phyloP scores from a whole-genome alignment of 2,329 filamentous ascomycete genomes.

The Neonectria neomacrospora region DNA sequence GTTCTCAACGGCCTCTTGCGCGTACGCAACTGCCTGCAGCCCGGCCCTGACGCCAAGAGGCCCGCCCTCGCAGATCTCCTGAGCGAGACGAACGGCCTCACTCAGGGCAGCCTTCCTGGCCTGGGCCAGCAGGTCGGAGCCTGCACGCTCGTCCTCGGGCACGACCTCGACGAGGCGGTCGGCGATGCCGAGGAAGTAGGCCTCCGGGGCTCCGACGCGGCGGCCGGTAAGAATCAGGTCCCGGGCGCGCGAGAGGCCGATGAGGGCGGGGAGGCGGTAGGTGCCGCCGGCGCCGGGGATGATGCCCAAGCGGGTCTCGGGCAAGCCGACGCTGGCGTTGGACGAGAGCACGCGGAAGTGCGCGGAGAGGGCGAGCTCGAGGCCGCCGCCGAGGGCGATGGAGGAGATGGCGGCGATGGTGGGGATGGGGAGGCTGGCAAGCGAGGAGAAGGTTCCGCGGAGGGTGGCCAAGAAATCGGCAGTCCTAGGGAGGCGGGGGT shows the following conservation, averaged over 20 bases:
- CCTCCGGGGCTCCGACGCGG: slow-evolving; percentile 83
- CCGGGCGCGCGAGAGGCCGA: slow-evolving; percentile 83
- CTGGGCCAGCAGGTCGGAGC: slow-evolving; percentile 59
- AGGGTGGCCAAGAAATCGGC: slow-evolving; percentile 80
- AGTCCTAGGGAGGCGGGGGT: slow-evolving; percentile 65
- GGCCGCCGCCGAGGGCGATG: slow-evolving; percentile 88
- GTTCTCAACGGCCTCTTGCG: slow-evolving; percentile 84
- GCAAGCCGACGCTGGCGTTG: slow-evolving; percentile 81
- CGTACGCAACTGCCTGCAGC: slow-evolving; percentile 78
- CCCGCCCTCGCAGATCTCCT: slow-evolving; percentile 89
- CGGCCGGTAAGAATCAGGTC: slow-evolving; percentile 92
- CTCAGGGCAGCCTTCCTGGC: slow-evolving; percentile 76
- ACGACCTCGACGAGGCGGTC: slow-evolving; percentile 88
- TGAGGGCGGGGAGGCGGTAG: slow-evolving; percentile 82
- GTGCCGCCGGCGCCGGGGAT: slow-evolving; percentile 95
- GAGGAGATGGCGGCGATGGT: slow-evolving; percentile 91
- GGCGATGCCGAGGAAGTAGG: slow-evolving; percentile 90
- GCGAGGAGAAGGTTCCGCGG: slow-evolving; percentile 77
- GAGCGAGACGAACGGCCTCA: slow-evolving; percentile 81
- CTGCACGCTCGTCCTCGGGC: slow-evolving; percentile 62
- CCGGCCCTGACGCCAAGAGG: slow-evolving; percentile 85
- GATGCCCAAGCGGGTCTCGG: slow-evolving; percentile 92
- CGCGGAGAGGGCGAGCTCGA: slow-evolving; percentile 91
- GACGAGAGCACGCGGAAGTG: slow-evolving; percentile 89
- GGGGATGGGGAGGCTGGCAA: slow-evolving; percentile 83